These are phyloP conservation scores for Eimeria zaria DNA, from an alignment of 169 alveolate genomes.

Conservation along the genomic window DNA sequence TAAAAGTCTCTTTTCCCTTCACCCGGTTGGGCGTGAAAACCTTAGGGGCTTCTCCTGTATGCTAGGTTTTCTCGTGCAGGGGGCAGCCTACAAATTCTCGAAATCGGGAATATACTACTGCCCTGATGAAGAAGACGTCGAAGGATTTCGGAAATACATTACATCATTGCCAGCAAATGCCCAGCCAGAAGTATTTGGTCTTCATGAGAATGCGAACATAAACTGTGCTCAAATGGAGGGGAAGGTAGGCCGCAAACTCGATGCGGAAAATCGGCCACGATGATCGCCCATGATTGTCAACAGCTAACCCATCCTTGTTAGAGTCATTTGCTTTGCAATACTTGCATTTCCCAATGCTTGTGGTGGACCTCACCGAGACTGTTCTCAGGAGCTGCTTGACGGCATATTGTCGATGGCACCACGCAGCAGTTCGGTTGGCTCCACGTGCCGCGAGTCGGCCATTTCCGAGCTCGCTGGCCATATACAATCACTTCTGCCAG, in stretches of 20 bases:
- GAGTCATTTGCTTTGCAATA: background rate
- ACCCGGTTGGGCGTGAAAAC: background rate
- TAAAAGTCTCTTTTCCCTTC: background rate
- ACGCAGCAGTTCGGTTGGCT: slow-evolving; percentile 91
- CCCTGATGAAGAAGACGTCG: slow-evolving; percentile 93
- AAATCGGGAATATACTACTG: slow-evolving; percentile 94
- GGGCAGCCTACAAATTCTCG: slow-evolving; percentile 92
- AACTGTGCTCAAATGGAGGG: slow-evolving; percentile 95
- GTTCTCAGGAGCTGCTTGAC: slow-evolving; percentile 64
- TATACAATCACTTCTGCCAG: slow-evolving; percentile 91
- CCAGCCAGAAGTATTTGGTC: slow-evolving; percentile 97
- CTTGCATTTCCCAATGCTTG: background rate
- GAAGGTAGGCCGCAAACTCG: slow-evolving; percentile 83
- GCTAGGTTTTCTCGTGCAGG: slow-evolving; percentile 56
- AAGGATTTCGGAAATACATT: slow-evolving; percentile 94
- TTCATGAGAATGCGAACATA: slow-evolving; percentile 97
- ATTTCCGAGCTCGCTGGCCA: slow-evolving; percentile 77
- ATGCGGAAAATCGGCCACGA: background rate
- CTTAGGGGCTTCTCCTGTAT: background rate
- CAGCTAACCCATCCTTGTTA: too few relatives aligned
- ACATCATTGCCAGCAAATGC: slow-evolving; percentile 94
- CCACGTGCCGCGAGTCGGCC: slow-evolving; percentile 86
- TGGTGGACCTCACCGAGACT: background rate
- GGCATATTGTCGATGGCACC: slow-evolving; percentile 82
- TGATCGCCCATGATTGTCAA: background rate